Base-by-base conservation (phyloP, 768 basidiomycete species). In the Naganishia vaughanmartiniae region DNA sequence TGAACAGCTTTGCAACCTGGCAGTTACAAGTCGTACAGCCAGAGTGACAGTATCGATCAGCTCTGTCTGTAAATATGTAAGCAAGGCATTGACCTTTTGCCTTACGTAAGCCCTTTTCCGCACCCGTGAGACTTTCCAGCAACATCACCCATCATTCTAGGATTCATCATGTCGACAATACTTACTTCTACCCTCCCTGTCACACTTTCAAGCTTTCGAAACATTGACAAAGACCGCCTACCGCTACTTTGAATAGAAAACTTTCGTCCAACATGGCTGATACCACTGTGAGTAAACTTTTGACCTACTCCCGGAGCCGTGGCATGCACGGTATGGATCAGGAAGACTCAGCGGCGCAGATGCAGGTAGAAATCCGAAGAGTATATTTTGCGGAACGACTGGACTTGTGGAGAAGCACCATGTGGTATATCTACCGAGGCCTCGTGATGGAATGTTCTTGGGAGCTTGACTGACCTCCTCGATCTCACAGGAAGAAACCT, bases 401-500 rank as follows among this genome's bases (percentile, higher is more conserved):
- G 14, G 42, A 42, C 7, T 15, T 2, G 42, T 15, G 42, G 10
- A 42, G 42, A 42, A 15, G 2, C 10, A 42, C 2, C 17, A 42
- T 42, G 42, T 15, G 36, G 12, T 36, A 9, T 42, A 15, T 14
- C 17, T 4, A 15, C 5, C 54, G 54, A 30, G 33, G 12, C 17
- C 15, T 26, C 7, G 24, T 6, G 4, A 24, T 9, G n/a, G 6
- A 7, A 26, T 3, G 48, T 3, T 51, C 21, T 51, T n/a, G 17
- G 6, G n/a, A 30, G 7, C 14, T 31, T 5, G 2, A 42, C 42
- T 63, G 21, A 63, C 60, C 42, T 12, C 36, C 1, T 34, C 17
- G 19, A 24, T 6, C 51, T 34, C 14, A 5, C 36, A 69, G 68
- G 86, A 87, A 71, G 93, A 95, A 81, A 91, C 93, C 82, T 77